Conservation (phyloP, 495 filamentous ascomycete genomes). For the Beverwykella pulmonaria region DNA sequence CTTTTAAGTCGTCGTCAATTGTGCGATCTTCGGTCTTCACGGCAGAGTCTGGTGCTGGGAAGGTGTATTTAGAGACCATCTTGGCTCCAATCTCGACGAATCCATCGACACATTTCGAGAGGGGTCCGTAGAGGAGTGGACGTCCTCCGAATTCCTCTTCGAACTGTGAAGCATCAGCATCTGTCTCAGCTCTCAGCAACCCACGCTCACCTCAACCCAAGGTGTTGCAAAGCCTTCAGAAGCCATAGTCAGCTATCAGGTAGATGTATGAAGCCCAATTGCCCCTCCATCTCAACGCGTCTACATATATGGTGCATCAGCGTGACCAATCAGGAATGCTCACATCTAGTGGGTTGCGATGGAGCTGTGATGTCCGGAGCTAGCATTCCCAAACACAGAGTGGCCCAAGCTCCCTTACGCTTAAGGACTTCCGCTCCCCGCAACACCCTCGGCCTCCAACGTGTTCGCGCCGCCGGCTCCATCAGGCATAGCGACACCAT, state of each 20-base stretch:
- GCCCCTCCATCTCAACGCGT: conserved; percentile 3
- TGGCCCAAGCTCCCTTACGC: conserved; percentile 28
- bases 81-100: conserved; percentile 24
- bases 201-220: conserved; percentile 31
- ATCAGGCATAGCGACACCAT: conserved; percentile 20
- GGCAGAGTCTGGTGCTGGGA: conserved; percentile 31
- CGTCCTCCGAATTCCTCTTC: conserved; percentile 37
- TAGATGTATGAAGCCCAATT: background rate
- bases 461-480: conserved; percentile 2
- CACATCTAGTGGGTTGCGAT: background rate
- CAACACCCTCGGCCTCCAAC: conserved; percentile 25
- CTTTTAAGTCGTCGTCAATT: conserved; percentile 15
- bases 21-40: conserved; percentile 34
- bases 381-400: background rate
- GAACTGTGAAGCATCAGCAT: conserved; percentile 27
- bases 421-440: conserved; percentile 25
- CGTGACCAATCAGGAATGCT: conserved; percentile 6
- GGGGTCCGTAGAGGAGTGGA: conserved; percentile 30
- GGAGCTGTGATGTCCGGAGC: background rate
- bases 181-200: background rate
- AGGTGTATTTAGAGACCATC: conserved; percentile 33
- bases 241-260: conserved; percentile 19
- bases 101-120: conserved; percentile 24
- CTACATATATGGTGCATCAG: background rate
- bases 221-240: conserved; percentile 24